Evolutionary conservation across 78 protist genomes (phyloP).

Genomic region (Dictyostelium firmibasis): DNA sequence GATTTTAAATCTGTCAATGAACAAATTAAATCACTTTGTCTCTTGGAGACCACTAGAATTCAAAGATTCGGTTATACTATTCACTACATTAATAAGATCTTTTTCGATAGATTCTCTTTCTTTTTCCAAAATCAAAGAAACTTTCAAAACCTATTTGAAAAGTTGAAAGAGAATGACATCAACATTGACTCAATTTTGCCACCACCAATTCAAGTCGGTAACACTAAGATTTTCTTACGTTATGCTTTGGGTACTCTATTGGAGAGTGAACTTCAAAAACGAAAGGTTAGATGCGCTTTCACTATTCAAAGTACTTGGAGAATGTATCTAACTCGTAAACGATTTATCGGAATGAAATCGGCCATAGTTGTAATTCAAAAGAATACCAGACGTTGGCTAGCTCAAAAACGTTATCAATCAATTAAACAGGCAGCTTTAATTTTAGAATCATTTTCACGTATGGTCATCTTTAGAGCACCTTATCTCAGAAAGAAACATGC

Average conservation of each 20-base stretch:
- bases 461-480: conserved; percentile 11
- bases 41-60: conserved; percentile 86
- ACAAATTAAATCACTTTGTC: conserved; percentile 87
- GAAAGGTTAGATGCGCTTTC: background rate
- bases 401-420: conserved; percentile 30
- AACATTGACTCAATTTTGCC: conserved; percentile 11
- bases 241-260: conserved; percentile 24
- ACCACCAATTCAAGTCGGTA: conserved; percentile 37
- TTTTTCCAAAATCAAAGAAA: conserved; percentile 7
- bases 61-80: conserved; percentile 91
- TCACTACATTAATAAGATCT: conserved; percentile 68
- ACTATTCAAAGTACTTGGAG: conserved; percentile 64
- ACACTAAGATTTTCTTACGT: conserved; percentile 1
- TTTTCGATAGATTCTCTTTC: conserved; percentile 70
- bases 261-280: conserved; percentile 50
- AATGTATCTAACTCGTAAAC: conserved; percentile 43
- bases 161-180: conserved; percentile 28
- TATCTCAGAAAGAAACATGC: conserved; percentile 10
- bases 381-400: background rate
- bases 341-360: background rate
- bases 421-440: conserved; percentile 11
- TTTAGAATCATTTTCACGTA: conserved; percentile 26
- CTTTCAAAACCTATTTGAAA: conserved; percentile 1
- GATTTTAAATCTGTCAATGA: conserved; percentile 45
- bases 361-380: background rate